A percentile compares a stretch with the other conserved stretches of the same genome.
Conservation (phyloP, 2,329 filamentous ascomycete genomes). For the Dissoconium aciculare region DNA sequence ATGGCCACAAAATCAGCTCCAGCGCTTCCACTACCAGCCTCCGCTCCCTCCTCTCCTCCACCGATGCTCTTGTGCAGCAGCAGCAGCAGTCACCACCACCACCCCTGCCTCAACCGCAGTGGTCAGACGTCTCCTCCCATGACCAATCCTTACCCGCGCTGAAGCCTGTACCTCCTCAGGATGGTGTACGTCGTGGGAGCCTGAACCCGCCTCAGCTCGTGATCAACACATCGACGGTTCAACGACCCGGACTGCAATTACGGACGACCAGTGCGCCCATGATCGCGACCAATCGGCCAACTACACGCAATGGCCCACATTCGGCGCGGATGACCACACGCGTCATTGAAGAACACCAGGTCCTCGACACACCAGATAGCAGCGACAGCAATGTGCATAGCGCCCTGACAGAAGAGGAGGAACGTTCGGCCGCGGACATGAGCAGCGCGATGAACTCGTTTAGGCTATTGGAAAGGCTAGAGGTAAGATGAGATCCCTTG, state of each 20-base stretch:
- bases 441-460: not conserved
- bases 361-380: not conserved
- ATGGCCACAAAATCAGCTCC: too few relatives aligned
- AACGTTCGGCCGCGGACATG: not conserved
- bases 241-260: not conserved
- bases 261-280: not conserved
- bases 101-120: not conserved
- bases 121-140: too few relatives aligned
- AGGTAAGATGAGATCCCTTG: not conserved
- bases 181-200: not conserved
- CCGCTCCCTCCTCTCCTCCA: not conserved
- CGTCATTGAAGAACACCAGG: not conserved
- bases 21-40: not conserved
- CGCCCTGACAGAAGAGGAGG: not conserved
- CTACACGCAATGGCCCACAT: not conserved
- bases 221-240: not conserved
- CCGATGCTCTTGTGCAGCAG: not conserved
- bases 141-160: not conserved
- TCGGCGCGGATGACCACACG: not conserved
- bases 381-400: not conserved
- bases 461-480: not conserved
- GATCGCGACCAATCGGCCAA: not conserved
- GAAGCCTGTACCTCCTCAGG: not conserved
- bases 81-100: not conserved
- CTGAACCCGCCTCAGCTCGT: not conserved